phyloP scores from a whole-genome alignment of 805 yeast species.

The Candida anglica region DNA sequence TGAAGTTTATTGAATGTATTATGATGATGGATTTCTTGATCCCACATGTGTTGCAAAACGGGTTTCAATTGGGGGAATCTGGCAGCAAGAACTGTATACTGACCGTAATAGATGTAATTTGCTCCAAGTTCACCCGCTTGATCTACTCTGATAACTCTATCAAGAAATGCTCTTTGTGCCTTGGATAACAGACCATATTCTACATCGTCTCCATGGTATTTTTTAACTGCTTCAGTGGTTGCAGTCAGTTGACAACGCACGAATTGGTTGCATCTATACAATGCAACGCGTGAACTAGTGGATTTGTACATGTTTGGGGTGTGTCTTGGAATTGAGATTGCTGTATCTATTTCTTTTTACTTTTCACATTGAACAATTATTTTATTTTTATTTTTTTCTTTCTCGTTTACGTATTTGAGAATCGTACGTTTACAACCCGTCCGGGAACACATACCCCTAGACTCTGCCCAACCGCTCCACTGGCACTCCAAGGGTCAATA shows the following conservation, averaged over 20 bases:
- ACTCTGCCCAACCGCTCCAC: no score
- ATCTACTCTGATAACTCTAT: constrained; percentile 81
- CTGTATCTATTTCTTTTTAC: no score
- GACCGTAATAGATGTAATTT: constrained; percentile 88
- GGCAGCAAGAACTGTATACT: constrained; percentile 67
- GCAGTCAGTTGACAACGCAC: background rate
- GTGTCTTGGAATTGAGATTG: no score
- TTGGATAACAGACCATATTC: constrained; percentile 35
- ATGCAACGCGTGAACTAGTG: no score
- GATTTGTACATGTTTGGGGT: no score
- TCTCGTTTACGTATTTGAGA: no score
- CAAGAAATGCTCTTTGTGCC: constrained; percentile 69
- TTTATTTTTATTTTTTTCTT: no score
- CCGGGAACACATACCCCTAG: no score
- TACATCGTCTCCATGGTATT: constrained; percentile 20
- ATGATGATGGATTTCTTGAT: constrained; percentile 91
- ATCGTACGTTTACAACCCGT: no score
- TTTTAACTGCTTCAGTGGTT: constrained; percentile 9
- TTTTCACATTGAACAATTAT: no score
- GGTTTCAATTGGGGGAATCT: constrained; percentile 76
- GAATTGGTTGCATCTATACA: no score
- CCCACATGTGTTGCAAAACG: constrained; percentile 93
- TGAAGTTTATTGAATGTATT: constrained; percentile 79
- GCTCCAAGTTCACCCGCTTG: constrained; percentile 99
- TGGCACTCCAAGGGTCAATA: no score